A percentile compares a stretch with the other conserved stretches of the same genome.
Evolutionary conservation across 352 stramenopile genomes (phyloP).

Genomic region (Phytophthora brassicae): DNA sequence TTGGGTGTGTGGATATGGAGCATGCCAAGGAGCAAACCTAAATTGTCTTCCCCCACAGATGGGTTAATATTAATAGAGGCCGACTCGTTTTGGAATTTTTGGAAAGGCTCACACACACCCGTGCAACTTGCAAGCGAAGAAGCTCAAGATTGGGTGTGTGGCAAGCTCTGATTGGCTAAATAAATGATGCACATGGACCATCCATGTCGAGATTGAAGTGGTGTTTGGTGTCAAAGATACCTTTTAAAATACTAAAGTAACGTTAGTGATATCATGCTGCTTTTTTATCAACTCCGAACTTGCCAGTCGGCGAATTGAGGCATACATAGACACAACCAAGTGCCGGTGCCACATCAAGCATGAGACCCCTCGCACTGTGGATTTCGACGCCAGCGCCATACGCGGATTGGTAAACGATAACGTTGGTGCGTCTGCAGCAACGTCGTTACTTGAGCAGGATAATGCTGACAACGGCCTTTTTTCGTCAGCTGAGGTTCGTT

Average conservation of each 20-base stretch:
- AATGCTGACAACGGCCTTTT: no score
- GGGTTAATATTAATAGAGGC: no score
- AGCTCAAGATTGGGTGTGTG: slow-evolving; percentile 9
- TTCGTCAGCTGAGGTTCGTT: no score
- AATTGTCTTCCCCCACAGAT: no score
- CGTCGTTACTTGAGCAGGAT: no score
- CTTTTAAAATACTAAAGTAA: no score
- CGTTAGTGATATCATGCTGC: slow-evolving; percentile 1
- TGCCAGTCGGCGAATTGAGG: not conserved
- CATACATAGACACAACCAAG: slow-evolving; percentile 19
- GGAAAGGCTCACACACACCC: slow-evolving; percentile 5
- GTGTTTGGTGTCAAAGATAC: no score
- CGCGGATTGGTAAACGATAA: no score
- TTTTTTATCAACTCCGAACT: slow-evolving; percentile 14
- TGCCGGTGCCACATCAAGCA: slow-evolving; percentile 19
- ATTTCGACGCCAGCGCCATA: not conserved
- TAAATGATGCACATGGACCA: slow-evolving; percentile 10
- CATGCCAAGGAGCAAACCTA: no score
- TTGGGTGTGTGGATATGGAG: slow-evolving; percentile 16
- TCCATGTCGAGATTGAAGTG: slow-evolving; percentile 23
- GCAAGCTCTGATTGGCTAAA: slow-evolving; percentile 26
- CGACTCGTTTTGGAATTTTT: no score
- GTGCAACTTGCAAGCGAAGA: slow-evolving; percentile 17
- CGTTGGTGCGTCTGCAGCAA: no score
- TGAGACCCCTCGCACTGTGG: slow-evolving; percentile 12